A percentile compares a stretch with the other conserved stretches of the same genome.
Evolutionary conservation across 805 yeast species (phyloP).

Genomic region (Scheffersomyces stipitis): DNA sequence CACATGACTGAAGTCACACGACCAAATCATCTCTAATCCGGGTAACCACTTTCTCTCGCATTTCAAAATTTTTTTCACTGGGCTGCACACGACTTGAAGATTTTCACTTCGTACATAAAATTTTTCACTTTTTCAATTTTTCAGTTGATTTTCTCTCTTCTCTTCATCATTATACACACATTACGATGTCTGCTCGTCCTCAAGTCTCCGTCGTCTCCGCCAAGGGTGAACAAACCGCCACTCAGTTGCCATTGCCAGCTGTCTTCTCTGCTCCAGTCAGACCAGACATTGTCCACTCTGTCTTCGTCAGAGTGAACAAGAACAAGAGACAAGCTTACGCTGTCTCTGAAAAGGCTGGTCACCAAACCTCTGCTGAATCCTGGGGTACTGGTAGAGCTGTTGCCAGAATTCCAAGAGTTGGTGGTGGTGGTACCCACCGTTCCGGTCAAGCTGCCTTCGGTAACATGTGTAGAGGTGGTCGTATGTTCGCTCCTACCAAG

Average conservation of each 20-base stretch:
- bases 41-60: constrained; percentile 10
- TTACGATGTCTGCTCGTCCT: constrained; percentile 71
- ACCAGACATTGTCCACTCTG: constrained; percentile 99
- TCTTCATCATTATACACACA: constrained; percentile 19
- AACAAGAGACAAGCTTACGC: constrained; percentile 99
- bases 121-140: constrained; percentile 15
- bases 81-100: constrained; percentile 3
- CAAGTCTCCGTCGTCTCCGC: constrained; percentile 93
- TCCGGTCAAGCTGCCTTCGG: constrained; percentile 99
- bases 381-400: constrained; percentile 99
- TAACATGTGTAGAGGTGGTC: constrained; percentile 99
- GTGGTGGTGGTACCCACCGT: constrained; percentile 99
- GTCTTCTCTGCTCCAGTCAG: constrained; percentile 99
- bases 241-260: constrained; percentile 93
- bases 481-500: constrained; percentile 99
- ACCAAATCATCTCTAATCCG: too few species aligned
- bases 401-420: constrained; percentile 99
- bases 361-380: constrained; percentile 99
- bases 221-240: constrained; percentile 81
- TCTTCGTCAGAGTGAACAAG: constrained; percentile 97
- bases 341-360: constrained; percentile 98
- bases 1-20: too few species aligned
- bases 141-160: constrained; percentile 9
- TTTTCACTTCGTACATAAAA: constrained; percentile 7
- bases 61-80: background rate